These are phyloP conservation scores for Datura wrightii DNA, from an alignment of 257 asterid species.

Conservation along the genomic window DNA sequence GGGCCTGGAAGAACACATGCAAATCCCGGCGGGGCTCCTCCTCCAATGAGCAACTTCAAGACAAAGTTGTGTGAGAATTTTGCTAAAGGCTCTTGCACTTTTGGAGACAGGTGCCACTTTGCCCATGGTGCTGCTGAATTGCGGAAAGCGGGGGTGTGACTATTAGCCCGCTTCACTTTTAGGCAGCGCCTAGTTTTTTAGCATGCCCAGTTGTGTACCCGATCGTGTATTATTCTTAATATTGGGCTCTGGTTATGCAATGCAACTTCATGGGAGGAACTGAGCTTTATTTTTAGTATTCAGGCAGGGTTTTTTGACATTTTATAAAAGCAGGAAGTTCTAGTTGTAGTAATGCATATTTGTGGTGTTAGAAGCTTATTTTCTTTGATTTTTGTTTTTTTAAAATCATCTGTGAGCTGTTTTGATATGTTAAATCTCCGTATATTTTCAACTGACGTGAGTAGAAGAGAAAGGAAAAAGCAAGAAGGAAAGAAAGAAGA, in stretches of 20 bases:
- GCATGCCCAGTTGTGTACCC: neutral
- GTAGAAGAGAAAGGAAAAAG: neutral
- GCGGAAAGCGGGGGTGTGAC: constrained; percentile 59
- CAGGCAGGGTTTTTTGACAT: neutral
- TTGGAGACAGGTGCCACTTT: constrained; percentile 93
- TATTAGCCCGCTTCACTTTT: neutral
- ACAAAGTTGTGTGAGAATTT: constrained; percentile 86
- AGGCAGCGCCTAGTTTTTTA: neutral
- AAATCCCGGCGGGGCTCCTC: constrained; percentile 52
- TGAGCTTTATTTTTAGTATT: constrained; percentile 4
- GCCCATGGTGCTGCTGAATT: constrained; percentile 90
- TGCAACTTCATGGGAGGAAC: neutral
- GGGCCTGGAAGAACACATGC: constrained; percentile 47
- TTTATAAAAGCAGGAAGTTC: neutral
- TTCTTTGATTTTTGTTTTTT: neutral
- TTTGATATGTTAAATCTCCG: neutral
- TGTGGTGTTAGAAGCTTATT: neutral
- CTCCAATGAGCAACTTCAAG: constrained; percentile 64
- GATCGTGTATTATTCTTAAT: neutral
- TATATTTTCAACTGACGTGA: neutral
- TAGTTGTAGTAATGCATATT: constrained; percentile 10
- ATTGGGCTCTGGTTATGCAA: constrained; percentile 20
- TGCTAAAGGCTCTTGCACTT: constrained; percentile 86
- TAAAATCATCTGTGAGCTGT: neutral
- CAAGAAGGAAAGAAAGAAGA: neutral